Percentiles rank a stretch among this genome's conserved stretches.
Conservation (phyloP, 805 yeast genomes). For the Starmerella scarabaei region DNA sequence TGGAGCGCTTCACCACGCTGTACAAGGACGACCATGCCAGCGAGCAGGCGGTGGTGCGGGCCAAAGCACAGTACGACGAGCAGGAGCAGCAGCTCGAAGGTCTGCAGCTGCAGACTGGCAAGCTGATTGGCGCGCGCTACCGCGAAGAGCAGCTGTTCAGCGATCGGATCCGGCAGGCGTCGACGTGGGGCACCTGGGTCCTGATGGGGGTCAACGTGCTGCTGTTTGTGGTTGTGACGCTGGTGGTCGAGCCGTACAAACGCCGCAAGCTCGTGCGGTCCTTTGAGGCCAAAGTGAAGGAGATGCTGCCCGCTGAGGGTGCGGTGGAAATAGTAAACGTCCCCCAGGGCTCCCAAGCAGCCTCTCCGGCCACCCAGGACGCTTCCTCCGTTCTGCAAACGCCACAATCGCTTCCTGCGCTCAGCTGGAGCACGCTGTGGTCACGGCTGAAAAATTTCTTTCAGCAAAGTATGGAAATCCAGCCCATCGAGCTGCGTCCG, state of each 20-base stretch:
- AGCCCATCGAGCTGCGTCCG: constrained; percentile 11
- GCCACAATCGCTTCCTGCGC: neutral
- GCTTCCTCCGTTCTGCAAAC: neutral
- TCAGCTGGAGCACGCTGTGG: constrained; percentile 7
- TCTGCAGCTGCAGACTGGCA: constrained; percentile 52
- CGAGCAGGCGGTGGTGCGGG: constrained; percentile 43
- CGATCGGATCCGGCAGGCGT: constrained; percentile 83
- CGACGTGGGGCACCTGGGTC: constrained; percentile 93
- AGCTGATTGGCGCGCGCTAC: constrained; percentile 71
- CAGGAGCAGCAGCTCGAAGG: constrained; percentile 46
- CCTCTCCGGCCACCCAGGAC: neutral
- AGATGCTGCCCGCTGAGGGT: constrained; percentile 9
- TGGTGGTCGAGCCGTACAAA: constrained; percentile 91
- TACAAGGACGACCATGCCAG: constrained; percentile 71
- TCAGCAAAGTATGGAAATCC: no score
- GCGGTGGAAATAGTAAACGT: neutral
- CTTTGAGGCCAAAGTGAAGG: constrained; percentile 68
- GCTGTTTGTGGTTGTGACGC: constrained; percentile 66
- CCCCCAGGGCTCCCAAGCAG: neutral
- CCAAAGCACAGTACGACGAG: constrained; percentile 41
- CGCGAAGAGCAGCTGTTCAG: constrained; percentile 98
- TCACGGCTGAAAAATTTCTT: constrained; percentile 3
- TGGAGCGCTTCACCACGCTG: constrained; percentile 70
- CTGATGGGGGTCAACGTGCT: constrained; percentile 77
- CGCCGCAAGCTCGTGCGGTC: constrained; percentile 64